Evolutionary conservation across 1,284 basidiomycete genomes (phyloP), one percentile per base, ranked within the genome.

Genomic region (Cerioporus squamosus): DNA sequence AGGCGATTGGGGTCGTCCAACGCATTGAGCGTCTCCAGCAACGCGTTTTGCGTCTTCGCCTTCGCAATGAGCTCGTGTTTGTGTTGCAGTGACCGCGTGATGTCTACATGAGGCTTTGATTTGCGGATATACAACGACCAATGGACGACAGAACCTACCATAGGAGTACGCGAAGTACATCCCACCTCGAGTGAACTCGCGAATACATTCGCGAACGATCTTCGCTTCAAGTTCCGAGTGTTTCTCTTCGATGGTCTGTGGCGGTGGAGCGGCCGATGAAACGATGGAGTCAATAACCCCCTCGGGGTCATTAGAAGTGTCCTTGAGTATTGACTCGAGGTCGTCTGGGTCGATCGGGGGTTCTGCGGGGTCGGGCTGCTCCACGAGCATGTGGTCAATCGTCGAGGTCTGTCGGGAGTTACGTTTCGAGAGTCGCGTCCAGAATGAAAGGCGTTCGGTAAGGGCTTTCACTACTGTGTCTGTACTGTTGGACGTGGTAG

Each of bases 151-250:
- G 38, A 10, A 63, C 77, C 51, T 68, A 91, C 91, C 91, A 62
- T 92, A 92, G 56, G 79, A 83, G 68, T 92, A 88, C 1, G 91
- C 79, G 66, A 91, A 93, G 72, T 88, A 93, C 88, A 94, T 93
- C 44, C 85, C 87, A 9, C 90, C 90, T 64, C 88, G 89, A 7
- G 81, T 80, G 65, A 86, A 91, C 63, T 91, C 85, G 57, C 81
- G 79, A 33, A 92, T 77, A 47, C 81, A 83, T 72, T 93, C 90
- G 33, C 84, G 80, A n/a, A 93, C 74, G 42, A 94, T 85, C 74
- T 92, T 93, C 36, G 81, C 79, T 67, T 94, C 92, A 9, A 95
- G 73, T 67, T 91, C 88, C 3, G 79, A 80, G 64, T 89, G 83
- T 65, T 79, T 82, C 68, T 90, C 87, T 71, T 90, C 88, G 1